These are phyloP conservation scores for Pythium chondricola DNA, from an alignment of 352 stramenopile genomes.

Conservation along the genomic window DNA sequence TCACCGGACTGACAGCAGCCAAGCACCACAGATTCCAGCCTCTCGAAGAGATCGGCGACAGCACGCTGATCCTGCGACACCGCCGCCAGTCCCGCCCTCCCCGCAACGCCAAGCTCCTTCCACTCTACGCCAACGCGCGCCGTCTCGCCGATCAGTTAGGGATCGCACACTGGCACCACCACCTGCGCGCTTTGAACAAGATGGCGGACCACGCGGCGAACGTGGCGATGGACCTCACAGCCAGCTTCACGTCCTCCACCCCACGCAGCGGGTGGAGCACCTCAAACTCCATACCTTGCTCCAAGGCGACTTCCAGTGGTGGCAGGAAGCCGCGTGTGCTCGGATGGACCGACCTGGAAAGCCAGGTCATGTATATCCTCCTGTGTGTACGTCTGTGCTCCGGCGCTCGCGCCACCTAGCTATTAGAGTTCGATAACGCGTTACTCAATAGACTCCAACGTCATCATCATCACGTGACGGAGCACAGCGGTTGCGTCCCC, in stretches of 20 bases:
- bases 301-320: too few relatives aligned
- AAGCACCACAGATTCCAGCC: not conserved
- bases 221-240: constrained; percentile 3
- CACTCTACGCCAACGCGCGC: not conserved
- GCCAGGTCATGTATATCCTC: too few relatives aligned
- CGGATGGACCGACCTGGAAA: too few relatives aligned
- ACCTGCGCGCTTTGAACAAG: not conserved
- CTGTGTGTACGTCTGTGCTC: too few relatives aligned
- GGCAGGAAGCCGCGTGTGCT: too few relatives aligned
- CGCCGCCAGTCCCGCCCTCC: not conserved
- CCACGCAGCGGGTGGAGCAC: too few relatives aligned
- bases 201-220: constrained; percentile 2
- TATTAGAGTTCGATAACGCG: too few relatives aligned
- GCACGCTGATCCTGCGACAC: constrained; percentile 3
- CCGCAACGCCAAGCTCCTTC: not conserved
- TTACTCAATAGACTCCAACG: too few relatives aligned
- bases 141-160: not conserved
- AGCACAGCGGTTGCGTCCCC: constrained; percentile 37
- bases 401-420: too few relatives aligned
- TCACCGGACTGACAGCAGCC: constrained; percentile 1
- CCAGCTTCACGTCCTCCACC: too few relatives aligned
- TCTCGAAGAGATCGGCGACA: constrained; percentile 7
- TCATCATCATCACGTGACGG: too few relatives aligned
- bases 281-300: too few relatives aligned
- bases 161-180: not conserved